Evolutionary conservation across 2,329 filamentous ascomycete species (phyloP).

Genomic region (Alternaria ventricosa): DNA sequence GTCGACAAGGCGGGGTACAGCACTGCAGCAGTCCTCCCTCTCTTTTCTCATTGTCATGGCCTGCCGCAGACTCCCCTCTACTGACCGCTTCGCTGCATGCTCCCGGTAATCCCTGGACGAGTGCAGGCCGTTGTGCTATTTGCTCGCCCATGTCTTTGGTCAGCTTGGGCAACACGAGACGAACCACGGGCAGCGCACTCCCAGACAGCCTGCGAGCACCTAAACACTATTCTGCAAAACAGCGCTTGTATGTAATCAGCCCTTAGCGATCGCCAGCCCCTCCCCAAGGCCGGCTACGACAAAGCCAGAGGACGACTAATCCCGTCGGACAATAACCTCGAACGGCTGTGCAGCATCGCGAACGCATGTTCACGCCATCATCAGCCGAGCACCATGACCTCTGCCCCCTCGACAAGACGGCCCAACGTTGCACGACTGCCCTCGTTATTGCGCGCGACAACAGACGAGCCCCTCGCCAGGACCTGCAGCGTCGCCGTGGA

Average conservation of each 20-base stretch:
- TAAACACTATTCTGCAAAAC: background rate
- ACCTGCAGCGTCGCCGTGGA: conserved; percentile 19
- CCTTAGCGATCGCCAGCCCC: conserved; percentile 1
- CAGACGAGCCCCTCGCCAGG: conserved; percentile 11
- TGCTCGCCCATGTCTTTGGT: conserved; percentile 11
- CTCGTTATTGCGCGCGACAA: conserved; percentile 11
- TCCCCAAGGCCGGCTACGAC: background rate
- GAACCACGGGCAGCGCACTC: conserved; percentile 1
- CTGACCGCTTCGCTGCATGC: conserved; percentile 16
- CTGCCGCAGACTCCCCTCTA: background rate
- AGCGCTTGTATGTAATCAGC: conserved; percentile 3
- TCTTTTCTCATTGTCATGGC: background rate
- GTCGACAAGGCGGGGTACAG: background rate
- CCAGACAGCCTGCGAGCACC: conserved; percentile 1
- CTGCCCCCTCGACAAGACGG: background rate
- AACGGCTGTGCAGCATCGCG: background rate
- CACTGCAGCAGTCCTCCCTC: background rate
- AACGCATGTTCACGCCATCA: conserved; percentile 18
- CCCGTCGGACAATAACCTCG: background rate
- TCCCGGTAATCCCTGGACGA: conserved; percentile 6
- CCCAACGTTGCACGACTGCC: conserved; percentile 15
- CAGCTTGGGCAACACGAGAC: conserved; percentile 16
- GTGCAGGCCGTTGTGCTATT: conserved; percentile 6
- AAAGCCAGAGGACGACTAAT: background rate
- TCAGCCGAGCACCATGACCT: conserved; percentile 13